Percentiles rank a stretch among this genome's conserved stretches.
Evolutionary conservation across 2,329 filamentous ascomycete genomes (phyloP).

Genomic region (Arthrobotrys iridis): DNA sequence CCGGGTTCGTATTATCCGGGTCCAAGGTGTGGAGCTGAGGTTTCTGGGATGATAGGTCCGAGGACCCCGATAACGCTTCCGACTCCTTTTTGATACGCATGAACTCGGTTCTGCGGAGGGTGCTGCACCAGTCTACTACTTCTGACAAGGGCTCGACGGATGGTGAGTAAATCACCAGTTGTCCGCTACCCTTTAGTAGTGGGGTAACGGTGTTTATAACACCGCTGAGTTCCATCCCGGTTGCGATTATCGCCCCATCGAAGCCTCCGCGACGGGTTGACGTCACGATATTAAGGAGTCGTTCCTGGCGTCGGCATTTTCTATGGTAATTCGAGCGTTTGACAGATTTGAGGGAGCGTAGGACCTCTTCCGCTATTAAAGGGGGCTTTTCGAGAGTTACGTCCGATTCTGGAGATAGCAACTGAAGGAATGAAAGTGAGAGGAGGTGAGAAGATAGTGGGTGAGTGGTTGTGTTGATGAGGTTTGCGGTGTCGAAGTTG

Average conservation of each 20-base stretch:
- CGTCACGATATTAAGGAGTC: constrained; percentile 77
- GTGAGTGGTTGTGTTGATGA: constrained; percentile 71
- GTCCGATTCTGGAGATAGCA: constrained; percentile 80
- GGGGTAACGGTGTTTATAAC: constrained; percentile 80
- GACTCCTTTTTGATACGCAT: constrained; percentile 62
- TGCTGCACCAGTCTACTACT: constrained; percentile 84
- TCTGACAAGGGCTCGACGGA: constrained; percentile 80
- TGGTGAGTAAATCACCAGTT: constrained; percentile 85
- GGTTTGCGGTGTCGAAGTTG: constrained; percentile 77
- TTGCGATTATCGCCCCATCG: constrained; percentile 83
- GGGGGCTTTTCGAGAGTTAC: constrained; percentile 77
- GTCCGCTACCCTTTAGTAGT: constrained; percentile 81
- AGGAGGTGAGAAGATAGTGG: constrained; percentile 84
- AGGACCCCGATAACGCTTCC: background rate
- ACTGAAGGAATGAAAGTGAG: constrained; percentile 88
- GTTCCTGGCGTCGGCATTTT: constrained; percentile 84
- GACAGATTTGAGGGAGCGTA: constrained; percentile 79
- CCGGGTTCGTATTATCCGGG: constrained; percentile 64
- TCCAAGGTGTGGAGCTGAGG: constrained; percentile 58
- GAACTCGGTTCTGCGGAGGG: constrained; percentile 81
- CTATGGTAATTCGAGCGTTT: constrained; percentile 87
- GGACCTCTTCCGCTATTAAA: constrained; percentile 68
- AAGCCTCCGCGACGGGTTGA: constrained; percentile 79
- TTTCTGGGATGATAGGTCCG: background rate
- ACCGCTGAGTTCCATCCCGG: constrained; percentile 80